A percentile compares a stretch with the other conserved stretches of the same genome.
Conservation (phyloP, 306 rosid genomes). For the Gynostemma pentaphyllum region DNA sequence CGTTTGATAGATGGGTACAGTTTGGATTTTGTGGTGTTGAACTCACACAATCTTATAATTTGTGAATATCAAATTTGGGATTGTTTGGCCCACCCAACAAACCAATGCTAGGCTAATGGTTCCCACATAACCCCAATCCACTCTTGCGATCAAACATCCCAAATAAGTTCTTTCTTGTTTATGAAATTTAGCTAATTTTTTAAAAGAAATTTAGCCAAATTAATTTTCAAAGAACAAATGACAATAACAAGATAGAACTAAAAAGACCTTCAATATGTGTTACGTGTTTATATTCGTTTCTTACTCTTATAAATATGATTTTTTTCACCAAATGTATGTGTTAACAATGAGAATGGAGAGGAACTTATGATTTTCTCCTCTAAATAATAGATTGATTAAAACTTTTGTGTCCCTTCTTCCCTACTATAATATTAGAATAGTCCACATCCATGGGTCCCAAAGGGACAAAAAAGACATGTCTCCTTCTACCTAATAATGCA, state of each 20-base stretch:
- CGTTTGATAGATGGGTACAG: too few relatives aligned
- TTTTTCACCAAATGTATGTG: neutral
- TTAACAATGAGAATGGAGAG: neutral
- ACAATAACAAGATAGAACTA: neutral
- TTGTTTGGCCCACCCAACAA: too few relatives aligned
- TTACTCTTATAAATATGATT: neutral
- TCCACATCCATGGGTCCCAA: neutral
- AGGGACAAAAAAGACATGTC: neutral
- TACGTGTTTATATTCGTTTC: slow-evolving; percentile 10
- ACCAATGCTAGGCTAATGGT: too few relatives aligned
- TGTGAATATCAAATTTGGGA: too few relatives aligned
- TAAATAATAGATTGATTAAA: neutral
- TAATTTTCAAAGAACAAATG: too few relatives aligned
- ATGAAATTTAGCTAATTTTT: too few relatives aligned
- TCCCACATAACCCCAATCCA: too few relatives aligned
- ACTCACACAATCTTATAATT: too few relatives aligned
- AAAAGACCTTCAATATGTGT: neutral
- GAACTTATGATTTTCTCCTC: neutral
- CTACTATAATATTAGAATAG: neutral
- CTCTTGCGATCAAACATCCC: too few relatives aligned
- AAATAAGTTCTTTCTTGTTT: too few relatives aligned
- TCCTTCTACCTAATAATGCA: neutral
- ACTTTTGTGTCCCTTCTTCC: neutral
- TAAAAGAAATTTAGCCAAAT: too few relatives aligned
- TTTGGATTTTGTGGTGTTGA: too few relatives aligned